Evolutionary conservation across 805 yeast genomes (phyloP).

Genomic region (Metschnikowia bowlesiae): DNA sequence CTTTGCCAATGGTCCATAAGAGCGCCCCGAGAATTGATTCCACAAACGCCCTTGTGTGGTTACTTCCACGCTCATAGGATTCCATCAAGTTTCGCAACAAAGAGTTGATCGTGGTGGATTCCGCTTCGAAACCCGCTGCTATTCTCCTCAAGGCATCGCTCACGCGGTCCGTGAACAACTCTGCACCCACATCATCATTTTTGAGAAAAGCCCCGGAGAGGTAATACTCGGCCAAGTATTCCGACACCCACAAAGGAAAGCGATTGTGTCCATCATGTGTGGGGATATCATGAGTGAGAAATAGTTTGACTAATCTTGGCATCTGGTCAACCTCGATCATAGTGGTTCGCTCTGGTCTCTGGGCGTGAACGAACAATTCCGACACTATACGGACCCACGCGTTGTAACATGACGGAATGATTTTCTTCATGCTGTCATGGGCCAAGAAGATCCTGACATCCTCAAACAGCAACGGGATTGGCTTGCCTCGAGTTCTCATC

Average conservation of each 20-base stretch:
- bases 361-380: not conserved
- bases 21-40: slow-evolving; percentile 41
- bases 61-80: slow-evolving; percentile 8
- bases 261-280: not conserved
- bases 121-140: not conserved
- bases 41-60: slow-evolving; percentile 15
- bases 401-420: not conserved
- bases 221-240: slow-evolving; percentile 12
- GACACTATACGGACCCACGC: not conserved
- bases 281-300: slow-evolving; percentile 1
- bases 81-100: slow-evolving; percentile 16
- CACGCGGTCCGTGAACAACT: not conserved
- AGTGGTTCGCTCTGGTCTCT: not conserved
- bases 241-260: slow-evolving; percentile 10
- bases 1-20: slow-evolving; percentile 17
- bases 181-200: not conserved
- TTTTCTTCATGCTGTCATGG: not conserved
- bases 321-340: not conserved
- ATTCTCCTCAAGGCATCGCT: not conserved
- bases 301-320: slow-evolving; percentile 1
- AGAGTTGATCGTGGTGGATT: slow-evolving; percentile 4
- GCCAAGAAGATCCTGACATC: slow-evolving; percentile 1
- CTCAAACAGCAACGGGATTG: not conserved
- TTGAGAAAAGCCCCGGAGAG: slow-evolving; percentile 8
- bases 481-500: not conserved